phyloP scores from a whole-genome alignment of 352 stramenopile species.

The Pythium rishiriense region DNA sequence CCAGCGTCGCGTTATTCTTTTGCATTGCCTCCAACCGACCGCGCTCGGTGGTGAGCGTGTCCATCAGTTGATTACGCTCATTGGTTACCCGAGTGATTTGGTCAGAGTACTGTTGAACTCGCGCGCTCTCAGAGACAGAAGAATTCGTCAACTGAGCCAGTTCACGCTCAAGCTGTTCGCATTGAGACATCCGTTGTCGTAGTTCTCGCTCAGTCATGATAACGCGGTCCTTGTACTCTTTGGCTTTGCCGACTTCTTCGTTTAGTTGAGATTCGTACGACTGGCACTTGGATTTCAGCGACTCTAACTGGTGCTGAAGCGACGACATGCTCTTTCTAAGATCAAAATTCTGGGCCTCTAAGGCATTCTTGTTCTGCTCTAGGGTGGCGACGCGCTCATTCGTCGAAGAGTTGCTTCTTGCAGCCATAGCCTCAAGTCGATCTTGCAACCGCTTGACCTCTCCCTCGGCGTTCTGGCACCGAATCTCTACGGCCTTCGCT shows the following conservation, averaged over 20 bases:
- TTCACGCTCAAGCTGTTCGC: constrained; percentile 50
- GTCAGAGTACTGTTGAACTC: constrained; percentile 42
- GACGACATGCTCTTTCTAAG: constrained; percentile 46
- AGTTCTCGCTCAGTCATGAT: constrained; percentile 31
- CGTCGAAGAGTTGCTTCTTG: constrained; percentile 44
- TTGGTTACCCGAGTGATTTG: constrained; percentile 37
- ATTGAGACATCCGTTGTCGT: constrained; percentile 26
- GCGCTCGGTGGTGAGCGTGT: constrained; percentile 46
- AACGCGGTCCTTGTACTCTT: constrained; percentile 38
- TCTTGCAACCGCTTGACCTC: constrained; percentile 44
- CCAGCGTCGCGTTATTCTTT: constrained; percentile 27
- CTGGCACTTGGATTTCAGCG: constrained; percentile 46
- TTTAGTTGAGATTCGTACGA: constrained; percentile 33
- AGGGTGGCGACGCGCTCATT: constrained; percentile 58
- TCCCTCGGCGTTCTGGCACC: constrained; percentile 40
- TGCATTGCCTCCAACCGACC: constrained; percentile 36
- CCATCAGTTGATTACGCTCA: constrained; percentile 50
- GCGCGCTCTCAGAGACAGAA: constrained; percentile 37
- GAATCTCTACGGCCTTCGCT: constrained; percentile 44
- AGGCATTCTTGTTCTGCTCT: constrained; percentile 49
- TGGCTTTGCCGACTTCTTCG: constrained; percentile 38
- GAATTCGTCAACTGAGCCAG: constrained; percentile 36
- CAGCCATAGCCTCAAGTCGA: constrained; percentile 40
- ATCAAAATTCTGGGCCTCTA: constrained; percentile 58
- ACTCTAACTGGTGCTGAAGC: constrained; percentile 52